phyloP scores from a whole-genome alignment of 2,329 filamentous ascomycete genomes.

The Pestalotiopsis sp. region DNA sequence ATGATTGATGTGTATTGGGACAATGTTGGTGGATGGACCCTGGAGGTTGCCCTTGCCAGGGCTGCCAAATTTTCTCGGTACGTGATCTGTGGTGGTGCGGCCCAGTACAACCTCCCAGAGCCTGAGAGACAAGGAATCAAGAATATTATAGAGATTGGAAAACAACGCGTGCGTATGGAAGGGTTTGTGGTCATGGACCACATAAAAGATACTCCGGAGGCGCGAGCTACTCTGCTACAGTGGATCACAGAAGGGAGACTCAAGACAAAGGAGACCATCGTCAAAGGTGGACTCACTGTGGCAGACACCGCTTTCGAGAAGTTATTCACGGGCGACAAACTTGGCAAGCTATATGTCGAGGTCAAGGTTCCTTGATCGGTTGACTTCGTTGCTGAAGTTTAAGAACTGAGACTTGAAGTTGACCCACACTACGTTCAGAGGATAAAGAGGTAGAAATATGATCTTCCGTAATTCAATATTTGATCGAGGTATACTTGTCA shows the following conservation, averaged over 20 bases:
- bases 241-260: slow-evolving; percentile 76
- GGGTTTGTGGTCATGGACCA: slow-evolving; percentile 77
- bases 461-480: too few species aligned
- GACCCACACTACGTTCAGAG: too few species aligned
- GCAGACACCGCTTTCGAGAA: slow-evolving; percentile 65
- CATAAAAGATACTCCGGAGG: slow-evolving; percentile 55
- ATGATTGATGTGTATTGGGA: slow-evolving; percentile 55
- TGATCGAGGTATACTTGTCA: too few species aligned
- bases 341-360: slow-evolving; percentile 50
- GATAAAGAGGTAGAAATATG: too few species aligned
- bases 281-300: slow-evolving; percentile 65
- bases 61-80: slow-evolving; percentile 31
- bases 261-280: slow-evolving; percentile 69
- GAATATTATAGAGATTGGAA: neutral
- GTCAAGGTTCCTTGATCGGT: neutral
- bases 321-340: slow-evolving; percentile 71
- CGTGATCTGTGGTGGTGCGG: slow-evolving; percentile 1
- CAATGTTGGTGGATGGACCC: slow-evolving; percentile 49
- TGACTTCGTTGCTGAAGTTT: too few species aligned
- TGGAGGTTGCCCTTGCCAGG: slow-evolving; percentile 45
- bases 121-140: neutral
- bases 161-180: slow-evolving; percentile 42
- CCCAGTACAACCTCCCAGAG: neutral
- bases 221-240: slow-evolving; percentile 59
- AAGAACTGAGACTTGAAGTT: too few species aligned